Base-by-base conservation (phyloP, 805 yeast species). In the Kodamaea neixiangensis region DNA sequence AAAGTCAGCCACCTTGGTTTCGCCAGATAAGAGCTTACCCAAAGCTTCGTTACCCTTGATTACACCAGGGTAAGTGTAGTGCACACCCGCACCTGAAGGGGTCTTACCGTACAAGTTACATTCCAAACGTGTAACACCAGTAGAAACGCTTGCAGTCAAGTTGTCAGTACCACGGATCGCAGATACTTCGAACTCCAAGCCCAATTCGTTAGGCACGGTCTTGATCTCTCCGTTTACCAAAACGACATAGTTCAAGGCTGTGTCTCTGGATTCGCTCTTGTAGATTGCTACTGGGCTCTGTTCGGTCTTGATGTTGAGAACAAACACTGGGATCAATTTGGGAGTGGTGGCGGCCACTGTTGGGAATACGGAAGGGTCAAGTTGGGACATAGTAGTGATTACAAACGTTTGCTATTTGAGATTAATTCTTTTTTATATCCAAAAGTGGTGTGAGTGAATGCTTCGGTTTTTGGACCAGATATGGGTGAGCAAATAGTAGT, bases 41-140 rank as follows among this genome's bases (percentile, higher is more conserved):
- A 62, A 54, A 5, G 62, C 62, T 14, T 68, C 75, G 5, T 60
- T 63, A 50, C 72, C 66, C 48, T 72, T 67, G 50, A 77, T 72
- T 39, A 79, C 72, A 35, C 88, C 88, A 5, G 71, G 59, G 63
- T 82, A 83, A 42, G 66, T 65, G 49, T 79, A 57, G 51, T 66
- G 70, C 5, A 76, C 67, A 14, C 76, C 77, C 3, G 67, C 59
- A 5, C 80, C 85, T 38, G 63, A 67, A 5, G 70, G 69, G 17
- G 79, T 71, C 52, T 71, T 75, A 29, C 81, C 73, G 55, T 69
- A 79, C 48, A 82, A 51, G 47, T 72, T 73, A 61, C 86, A 81
- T 57, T 80, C 82, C 56, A 82, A 67, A n/a, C 59, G 59, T 9
- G 67, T 50, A 20, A 61, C 54, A 4, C 58, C 58, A 3, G 64